Percentiles rank a stretch among this genome's conserved stretches.
Evolutionary conservation across 1,284 basidiomycete genomes (phyloP).

Genomic region (Ganoderma lucidum): DNA sequence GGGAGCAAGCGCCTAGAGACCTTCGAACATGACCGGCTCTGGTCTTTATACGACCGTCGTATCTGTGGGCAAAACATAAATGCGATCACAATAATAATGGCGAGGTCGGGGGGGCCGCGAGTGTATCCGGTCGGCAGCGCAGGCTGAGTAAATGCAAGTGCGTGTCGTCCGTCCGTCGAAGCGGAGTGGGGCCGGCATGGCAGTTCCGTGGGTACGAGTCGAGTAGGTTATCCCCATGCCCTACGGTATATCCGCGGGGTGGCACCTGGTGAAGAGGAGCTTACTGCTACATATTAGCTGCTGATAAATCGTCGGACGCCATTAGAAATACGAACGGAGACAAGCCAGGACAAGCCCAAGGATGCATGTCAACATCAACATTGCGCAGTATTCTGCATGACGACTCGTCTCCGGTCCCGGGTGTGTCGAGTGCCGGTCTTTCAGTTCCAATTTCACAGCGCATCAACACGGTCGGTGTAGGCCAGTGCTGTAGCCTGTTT

Average conservation of each 20-base stretch:
- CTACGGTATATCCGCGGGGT: background rate
- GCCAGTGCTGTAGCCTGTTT: background rate
- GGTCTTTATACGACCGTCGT: background rate
- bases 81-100: background rate
- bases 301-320: background rate
- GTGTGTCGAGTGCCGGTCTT: background rate
- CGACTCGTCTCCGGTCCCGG: background rate
- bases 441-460: background rate
- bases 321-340: background rate
- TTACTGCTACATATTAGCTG: background rate
- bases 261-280: background rate
- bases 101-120: background rate
- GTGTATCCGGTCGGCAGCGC: background rate
- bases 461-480: background rate
- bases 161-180: background rate
- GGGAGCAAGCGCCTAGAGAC: constrained; percentile 1
- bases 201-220: background rate
- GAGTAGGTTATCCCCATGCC: background rate
- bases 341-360: background rate
- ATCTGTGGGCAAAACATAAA: background rate
- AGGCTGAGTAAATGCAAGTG: background rate
- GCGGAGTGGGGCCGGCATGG: background rate
- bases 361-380: background rate
- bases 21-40: background rate
- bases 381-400: background rate